Evolutionary conservation across 768 basidiomycete species (phyloP).

Genomic region (Dacryopinax primogenitus): DNA sequence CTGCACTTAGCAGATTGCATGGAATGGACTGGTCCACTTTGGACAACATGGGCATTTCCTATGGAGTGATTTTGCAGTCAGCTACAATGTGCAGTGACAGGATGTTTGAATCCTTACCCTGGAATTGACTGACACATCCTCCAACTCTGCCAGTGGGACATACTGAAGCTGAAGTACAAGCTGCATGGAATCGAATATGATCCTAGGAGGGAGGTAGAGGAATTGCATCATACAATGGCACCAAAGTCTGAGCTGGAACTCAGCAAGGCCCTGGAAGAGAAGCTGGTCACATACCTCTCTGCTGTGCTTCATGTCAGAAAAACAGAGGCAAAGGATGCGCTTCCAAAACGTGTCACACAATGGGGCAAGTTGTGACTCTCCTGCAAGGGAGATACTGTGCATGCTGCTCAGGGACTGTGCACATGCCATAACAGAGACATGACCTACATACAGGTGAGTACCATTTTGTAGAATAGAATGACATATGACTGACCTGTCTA

Average conservation of each 20-base stretch:
- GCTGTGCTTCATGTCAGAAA: background rate
- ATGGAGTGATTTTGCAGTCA: constrained; percentile 29
- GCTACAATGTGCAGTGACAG: constrained; percentile 22
- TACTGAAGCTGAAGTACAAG: background rate
- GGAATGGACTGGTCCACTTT: constrained; percentile 26
- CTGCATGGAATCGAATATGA: background rate
- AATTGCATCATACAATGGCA: background rate
- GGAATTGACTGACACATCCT: constrained; percentile 20
- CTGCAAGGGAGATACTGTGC: background rate
- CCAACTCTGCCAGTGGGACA: background rate
- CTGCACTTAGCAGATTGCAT: constrained; percentile 28
- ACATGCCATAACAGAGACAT: background rate
- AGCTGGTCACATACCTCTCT: background rate
- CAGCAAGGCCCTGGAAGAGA: background rate
- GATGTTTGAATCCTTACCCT: constrained; percentile 23
- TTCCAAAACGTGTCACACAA: background rate
- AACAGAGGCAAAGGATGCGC: background rate
- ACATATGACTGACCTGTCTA: background rate
- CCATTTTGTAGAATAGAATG: background rate
- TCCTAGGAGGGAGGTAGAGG: background rate
- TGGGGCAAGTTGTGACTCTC: background rate
- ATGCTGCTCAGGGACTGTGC: background rate
- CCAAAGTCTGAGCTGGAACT: background rate
- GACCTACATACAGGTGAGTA: constrained; percentile 2
- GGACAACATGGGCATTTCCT: constrained; percentile 29